Conservation (phyloP, 1,139 yeast genomes). For the Kodamaea derodonti region DNA sequence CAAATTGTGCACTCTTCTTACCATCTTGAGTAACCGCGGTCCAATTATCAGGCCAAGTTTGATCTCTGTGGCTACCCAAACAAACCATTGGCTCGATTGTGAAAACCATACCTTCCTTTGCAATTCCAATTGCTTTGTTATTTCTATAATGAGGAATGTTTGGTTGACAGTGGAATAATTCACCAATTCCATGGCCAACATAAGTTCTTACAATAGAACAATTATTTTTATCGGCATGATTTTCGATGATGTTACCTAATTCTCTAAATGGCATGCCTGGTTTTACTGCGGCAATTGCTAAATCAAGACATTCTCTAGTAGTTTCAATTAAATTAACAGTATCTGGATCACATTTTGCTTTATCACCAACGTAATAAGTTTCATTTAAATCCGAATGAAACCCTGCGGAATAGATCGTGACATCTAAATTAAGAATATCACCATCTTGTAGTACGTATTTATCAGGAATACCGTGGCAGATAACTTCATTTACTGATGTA, state of each 20-base stretch:
- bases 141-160: slow-evolving; percentile 91
- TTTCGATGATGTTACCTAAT: slow-evolving; percentile 85
- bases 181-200: slow-evolving; percentile 93
- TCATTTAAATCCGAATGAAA: slow-evolving; percentile 94
- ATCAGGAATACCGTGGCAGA: slow-evolving; percentile 98
- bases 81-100: slow-evolving; percentile 98
- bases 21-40: slow-evolving; percentile 91
- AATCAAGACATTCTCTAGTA: slow-evolving; percentile 81
- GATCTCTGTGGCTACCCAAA: slow-evolving; percentile 78
- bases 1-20: slow-evolving; percentile 86
- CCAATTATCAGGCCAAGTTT: slow-evolving; percentile 98
- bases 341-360: slow-evolving; percentile 71
- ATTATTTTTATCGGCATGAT: slow-evolving; percentile 73
- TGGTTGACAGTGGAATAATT: slow-evolving; percentile 88
- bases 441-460: slow-evolving; percentile 83
- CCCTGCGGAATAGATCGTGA: slow-evolving; percentile 80
- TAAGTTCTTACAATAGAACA: slow-evolving; percentile 88
- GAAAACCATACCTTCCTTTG: slow-evolving; percentile 95
- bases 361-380: slow-evolving; percentile 94
- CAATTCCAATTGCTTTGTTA: slow-evolving; percentile 90
- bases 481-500: slow-evolving; percentile 90
- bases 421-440: slow-evolving; percentile 89
- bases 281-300: slow-evolving; percentile 79
- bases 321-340: slow-evolving; percentile 89
- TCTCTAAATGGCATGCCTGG: slow-evolving; percentile 91